Conservation (phyloP, 352 stramenopile genomes). For the Phytophthora europaea region DNA sequence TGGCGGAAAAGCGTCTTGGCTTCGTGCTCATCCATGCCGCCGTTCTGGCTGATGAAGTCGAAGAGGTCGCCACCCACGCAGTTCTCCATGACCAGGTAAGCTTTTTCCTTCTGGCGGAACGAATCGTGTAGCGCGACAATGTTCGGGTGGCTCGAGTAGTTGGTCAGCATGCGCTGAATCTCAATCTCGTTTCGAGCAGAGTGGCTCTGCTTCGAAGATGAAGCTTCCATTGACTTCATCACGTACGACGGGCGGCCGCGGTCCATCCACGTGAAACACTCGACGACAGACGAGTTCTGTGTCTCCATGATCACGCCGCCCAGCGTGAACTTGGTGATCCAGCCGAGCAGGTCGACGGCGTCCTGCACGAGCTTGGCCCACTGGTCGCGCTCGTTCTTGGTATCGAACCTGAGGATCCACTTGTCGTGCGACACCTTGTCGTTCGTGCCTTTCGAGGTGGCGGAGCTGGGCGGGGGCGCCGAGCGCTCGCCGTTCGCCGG, state of each 20-base stretch:
- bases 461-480: conserved; percentile 7
- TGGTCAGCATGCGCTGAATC: conserved; percentile 75
- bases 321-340: conserved; percentile 80
- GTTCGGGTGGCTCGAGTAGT: conserved; percentile 75
- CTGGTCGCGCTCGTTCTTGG: conserved; percentile 72
- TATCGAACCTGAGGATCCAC: conserved; percentile 80
- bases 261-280: conserved; percentile 78
- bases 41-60: conserved; percentile 66
- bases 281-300: conserved; percentile 61
- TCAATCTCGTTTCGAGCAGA: conserved; percentile 71
- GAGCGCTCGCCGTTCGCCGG: conserved; percentile 38
- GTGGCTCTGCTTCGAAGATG: conserved; percentile 55
- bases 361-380: conserved; percentile 78
- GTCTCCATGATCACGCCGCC: conserved; percentile 67
- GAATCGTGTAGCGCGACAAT: conserved; percentile 72
- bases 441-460: conserved; percentile 24
- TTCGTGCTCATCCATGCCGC: conserved; percentile 54
- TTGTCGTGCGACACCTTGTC: conserved; percentile 53
- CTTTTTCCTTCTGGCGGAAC: conserved; percentile 69
- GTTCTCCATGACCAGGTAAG: conserved; percentile 75
- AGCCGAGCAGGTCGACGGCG: conserved; percentile 67
- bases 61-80: conserved; percentile 73
- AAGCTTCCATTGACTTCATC: conserved; percentile 71
- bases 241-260: conserved; percentile 64
- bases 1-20: conserved; percentile 65